Evolutionary conservation across 345 rosid species (phyloP), one percentile per base, ranked within the genome.

Genomic region (Citropsis articulata): DNA sequence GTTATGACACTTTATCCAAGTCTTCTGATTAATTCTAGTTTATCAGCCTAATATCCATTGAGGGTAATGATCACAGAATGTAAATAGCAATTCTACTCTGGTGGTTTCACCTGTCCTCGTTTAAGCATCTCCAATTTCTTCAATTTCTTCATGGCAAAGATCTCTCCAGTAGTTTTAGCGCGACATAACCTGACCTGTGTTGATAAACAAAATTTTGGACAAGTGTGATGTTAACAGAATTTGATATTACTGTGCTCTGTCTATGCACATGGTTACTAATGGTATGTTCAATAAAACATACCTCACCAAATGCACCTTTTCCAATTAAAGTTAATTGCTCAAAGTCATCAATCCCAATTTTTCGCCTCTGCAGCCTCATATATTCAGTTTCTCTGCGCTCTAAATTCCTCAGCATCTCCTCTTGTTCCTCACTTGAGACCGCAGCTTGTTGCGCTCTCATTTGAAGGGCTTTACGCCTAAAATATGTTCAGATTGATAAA

Each of bases 261-360:
- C 24, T 3, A 31, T 24, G n/a, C 1, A 6, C 45, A 72, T 22
- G 61, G 50, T 38, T 63, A 65, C 45, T 30, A 77, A 35, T 35
- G 38, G 40, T 61, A n/a, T 65, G 25, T 30, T 50, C 30, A 40
- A 48, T 1, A 42, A 62, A 57, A 56, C 48, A 28, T 89, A 95
- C 99, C 97, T 96, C 99, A 56, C 91, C 99, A 80, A 94, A 96
- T 80, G 98, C 99, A 69, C 99, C 99, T 91, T 88, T 96, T 55
- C 98, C 99, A 76, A 93, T 91, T 42, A 93, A 88, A 38, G 94
- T 91, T 76, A 96, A 83, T 35, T 90, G 93, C 81, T 96, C 98
- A 68, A 96, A 96, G 78, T 96, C 99, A 76, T 96, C 99, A 18
- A 93, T 90, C 71, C 98, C 98, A 80, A 93, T 83, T 84, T 96